phyloP scores from a whole-genome alignment of 495 filamentous ascomycete species.

The Neurospora cerealis region DNA sequence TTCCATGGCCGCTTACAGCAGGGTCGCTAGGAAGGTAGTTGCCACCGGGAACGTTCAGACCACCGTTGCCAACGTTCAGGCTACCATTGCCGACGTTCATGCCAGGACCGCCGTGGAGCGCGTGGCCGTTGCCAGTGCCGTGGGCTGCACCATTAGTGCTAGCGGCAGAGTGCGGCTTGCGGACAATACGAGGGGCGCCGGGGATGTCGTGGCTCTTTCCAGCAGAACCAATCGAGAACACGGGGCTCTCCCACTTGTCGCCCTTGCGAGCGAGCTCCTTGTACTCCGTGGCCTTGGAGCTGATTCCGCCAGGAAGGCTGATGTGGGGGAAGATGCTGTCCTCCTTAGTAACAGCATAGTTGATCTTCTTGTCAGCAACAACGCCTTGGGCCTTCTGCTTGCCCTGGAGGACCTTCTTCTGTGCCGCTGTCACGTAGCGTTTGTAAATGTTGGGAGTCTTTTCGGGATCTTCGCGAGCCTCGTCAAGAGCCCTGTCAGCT shows the following conservation, averaged over 20 bases:
- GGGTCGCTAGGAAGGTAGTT: neutral
- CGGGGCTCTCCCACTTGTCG: constrained; percentile 87
- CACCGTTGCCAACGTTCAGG: neutral
- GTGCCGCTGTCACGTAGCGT: constrained; percentile 67
- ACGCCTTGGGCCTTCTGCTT: constrained; percentile 58
- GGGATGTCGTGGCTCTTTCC: constrained; percentile 62
- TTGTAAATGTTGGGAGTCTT: constrained; percentile 77
- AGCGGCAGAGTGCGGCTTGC: constrained; percentile 44
- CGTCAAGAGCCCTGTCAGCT: constrained; percentile 59
- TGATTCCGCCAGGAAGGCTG: constrained; percentile 81
- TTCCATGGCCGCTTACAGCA: neutral
- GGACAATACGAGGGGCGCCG: constrained; percentile 46
- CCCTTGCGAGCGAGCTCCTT: constrained; percentile 79
- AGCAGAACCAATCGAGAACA: constrained; percentile 84
- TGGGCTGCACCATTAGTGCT: constrained; percentile 2
- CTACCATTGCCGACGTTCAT: neutral
- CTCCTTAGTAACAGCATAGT: constrained; percentile 77
- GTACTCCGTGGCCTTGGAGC: constrained; percentile 91
- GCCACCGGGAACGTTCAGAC: neutral
- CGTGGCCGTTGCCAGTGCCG: constrained; percentile 9
- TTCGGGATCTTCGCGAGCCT: constrained; percentile 61
- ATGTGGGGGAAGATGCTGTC: constrained; percentile 87
- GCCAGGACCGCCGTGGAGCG: neutral
- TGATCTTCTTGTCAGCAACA: constrained; percentile 67
- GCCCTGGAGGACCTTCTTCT: constrained; percentile 61